These are phyloP conservation scores for Carpinus viminea DNA, from an alignment of 306 rosid genomes.

Conservation along the genomic window DNA sequence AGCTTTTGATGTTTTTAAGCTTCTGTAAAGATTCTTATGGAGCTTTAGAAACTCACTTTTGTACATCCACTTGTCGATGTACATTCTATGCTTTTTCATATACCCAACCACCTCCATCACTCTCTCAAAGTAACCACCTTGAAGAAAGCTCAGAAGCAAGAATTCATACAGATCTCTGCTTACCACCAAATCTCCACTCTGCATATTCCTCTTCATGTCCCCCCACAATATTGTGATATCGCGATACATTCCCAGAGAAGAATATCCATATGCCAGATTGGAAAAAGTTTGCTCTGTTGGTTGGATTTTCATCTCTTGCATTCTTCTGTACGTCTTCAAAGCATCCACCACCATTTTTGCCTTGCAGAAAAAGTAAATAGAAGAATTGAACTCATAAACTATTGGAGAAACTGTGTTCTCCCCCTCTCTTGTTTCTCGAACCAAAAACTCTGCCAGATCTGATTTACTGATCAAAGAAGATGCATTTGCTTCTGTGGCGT, in stretches of 20 bases:
- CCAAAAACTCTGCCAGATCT: conserved; percentile 49
- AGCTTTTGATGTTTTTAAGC: conserved; percentile 59
- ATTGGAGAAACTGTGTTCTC: conserved; percentile 29
- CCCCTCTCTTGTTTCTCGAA: conserved; percentile 41
- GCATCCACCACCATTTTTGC: conserved; percentile 88
- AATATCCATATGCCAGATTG: conserved; percentile 51
- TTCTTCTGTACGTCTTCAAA: conserved; percentile 66
- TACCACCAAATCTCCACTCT: conserved; percentile 31
- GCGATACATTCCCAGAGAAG: conserved; percentile 69
- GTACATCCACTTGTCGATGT: conserved; percentile 70
- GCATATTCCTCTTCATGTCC: conserved; percentile 74
- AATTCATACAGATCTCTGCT: conserved; percentile 70
- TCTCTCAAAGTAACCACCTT: conserved; percentile 93
- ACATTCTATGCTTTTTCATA: conserved; percentile 62
- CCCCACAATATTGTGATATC: conserved; percentile 84
- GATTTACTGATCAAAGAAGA: conserved; percentile 25
- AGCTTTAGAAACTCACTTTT: conserved; percentile 68
- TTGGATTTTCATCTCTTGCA: conserved; percentile 53
- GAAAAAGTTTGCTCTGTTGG: conserved; percentile 63
- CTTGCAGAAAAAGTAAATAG: conserved; percentile 74
- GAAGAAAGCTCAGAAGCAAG: conserved; percentile 63
- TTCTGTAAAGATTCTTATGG: conserved; percentile 75
- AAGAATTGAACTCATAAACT: conserved; percentile 64
- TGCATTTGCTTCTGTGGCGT: neutral
- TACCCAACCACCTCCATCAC: conserved; percentile 72